Evolutionary conservation across 441 rosid genomes (phyloP), one percentile per base, ranked within the genome.

Genomic region (Viola pubescens): DNA sequence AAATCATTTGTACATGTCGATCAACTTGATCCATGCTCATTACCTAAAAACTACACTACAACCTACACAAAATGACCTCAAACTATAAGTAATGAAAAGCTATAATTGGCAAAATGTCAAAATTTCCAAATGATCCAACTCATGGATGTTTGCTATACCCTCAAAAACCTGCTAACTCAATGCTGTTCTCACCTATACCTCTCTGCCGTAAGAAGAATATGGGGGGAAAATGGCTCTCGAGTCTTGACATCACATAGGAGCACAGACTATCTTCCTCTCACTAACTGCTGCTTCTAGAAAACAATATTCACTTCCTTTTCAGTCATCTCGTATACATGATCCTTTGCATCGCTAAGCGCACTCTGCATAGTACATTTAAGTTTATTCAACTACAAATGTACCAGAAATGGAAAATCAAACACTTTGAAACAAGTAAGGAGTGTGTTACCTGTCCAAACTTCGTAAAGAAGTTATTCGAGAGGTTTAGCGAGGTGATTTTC

Each of bases 251-350:
- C 54, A 49, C 4, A 59, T 13, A 43, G 14, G 37, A 57, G 37
- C 13, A 48, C 48, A 61, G 42, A 57, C 48, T 16, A 57, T 14
- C 9, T 64, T 42, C 57, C 44, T 58, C 53, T 53, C 59, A 50
- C 39, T 38, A 37, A 37, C 16, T 60, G 58, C 65, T 51, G 57
- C 54, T 58, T 58, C 78, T 81, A 89, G 81, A 89, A 87, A 69
- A 82, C 80, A 58, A 92, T 92, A 66, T 74, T 80, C 70, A 92
- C 83, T 83, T 89, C 94, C 69, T 81, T 87, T 67, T 85, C 97
- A 68, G 73, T 89, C 97, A 89, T 89, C 86, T 92, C 97, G 53
- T 69, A 83, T 55, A 92, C 95, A 68, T 89, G 94, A 71, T 92
- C 98, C 73, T 80, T 87, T 62, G 97, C 98, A 66, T 85, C 94